Evolutionary conservation across 177 flowering plant species (phyloP).

Genomic region (Vitis hybrid): DNA sequence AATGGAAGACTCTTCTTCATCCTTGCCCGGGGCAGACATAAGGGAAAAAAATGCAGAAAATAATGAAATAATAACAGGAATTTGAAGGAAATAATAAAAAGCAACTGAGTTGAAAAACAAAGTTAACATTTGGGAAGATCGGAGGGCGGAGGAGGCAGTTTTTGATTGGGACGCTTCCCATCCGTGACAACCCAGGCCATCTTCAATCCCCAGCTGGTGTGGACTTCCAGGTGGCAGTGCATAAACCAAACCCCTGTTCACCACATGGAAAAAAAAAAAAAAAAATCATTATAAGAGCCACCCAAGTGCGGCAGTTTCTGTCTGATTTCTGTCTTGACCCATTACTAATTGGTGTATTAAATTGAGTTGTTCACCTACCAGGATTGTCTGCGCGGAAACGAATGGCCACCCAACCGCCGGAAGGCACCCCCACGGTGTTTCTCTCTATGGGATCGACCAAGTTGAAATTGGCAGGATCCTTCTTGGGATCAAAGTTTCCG

Average conservation of each 20-base stretch:
- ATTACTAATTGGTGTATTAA: too few relatives aligned
- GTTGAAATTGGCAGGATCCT: constrained; percentile 41
- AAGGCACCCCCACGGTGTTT: constrained; percentile 43
- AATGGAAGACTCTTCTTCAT: background rate
- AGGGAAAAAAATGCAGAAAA: background rate
- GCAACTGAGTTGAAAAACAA: background rate
- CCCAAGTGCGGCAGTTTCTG: too few relatives aligned
- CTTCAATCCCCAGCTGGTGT: constrained; percentile 45
- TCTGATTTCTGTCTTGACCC: too few relatives aligned
- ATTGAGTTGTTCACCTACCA: constrained; percentile 11
- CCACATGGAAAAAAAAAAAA: background rate
- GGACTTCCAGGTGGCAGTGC: constrained; percentile 36
- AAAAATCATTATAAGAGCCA: too few relatives aligned
- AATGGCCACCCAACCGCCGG: constrained; percentile 45
- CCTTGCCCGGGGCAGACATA: background rate
- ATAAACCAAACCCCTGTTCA: constrained; percentile 38
- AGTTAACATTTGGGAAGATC: constrained; percentile 39
- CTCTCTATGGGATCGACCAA: constrained; percentile 43
- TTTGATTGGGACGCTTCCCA: constrained; percentile 26
- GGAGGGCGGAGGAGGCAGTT: constrained; percentile 34
- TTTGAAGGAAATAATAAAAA: background rate
- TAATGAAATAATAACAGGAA: background rate
- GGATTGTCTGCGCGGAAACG: constrained; percentile 44
- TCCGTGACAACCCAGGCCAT: constrained; percentile 41
- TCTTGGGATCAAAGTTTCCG: constrained; percentile 36